These are phyloP conservation scores for Corchorus capsularis DNA, from an alignment of 345 rosid genomes.

Conservation along the genomic window DNA sequence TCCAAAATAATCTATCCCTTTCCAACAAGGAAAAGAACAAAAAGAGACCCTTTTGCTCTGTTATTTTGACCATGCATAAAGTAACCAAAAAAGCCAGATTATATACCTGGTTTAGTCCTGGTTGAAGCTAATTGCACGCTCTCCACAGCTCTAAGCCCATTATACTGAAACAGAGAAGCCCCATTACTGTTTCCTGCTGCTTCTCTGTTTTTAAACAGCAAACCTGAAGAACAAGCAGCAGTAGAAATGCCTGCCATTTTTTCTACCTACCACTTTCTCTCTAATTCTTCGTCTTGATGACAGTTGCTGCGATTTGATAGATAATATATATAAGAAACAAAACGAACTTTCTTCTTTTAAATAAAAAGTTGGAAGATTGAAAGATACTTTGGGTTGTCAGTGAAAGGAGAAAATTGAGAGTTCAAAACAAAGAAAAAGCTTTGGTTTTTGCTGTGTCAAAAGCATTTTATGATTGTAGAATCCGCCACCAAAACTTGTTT, in stretches of 20 bases:
- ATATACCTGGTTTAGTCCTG: slow-evolving; percentile 34
- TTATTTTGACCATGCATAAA: not conserved
- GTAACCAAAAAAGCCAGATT: not conserved
- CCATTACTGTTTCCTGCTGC: slow-evolving; percentile 22
- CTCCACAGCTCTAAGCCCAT: slow-evolving; percentile 44
- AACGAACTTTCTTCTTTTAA: not conserved
- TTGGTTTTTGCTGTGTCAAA: slow-evolving; percentile 14
- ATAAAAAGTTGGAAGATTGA: not conserved
- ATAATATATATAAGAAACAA: slow-evolving; percentile 8
- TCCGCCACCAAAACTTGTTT: slow-evolving; percentile 24
- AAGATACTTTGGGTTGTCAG: slow-evolving; percentile 37
- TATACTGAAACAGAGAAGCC: slow-evolving; percentile 36
- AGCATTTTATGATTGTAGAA: slow-evolving; percentile 22
- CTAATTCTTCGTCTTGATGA: not conserved
- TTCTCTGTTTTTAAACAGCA: slow-evolving; percentile 34
- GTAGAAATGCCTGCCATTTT: slow-evolving; percentile 45
- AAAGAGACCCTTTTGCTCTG: not conserved
- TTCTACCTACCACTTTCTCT: slow-evolving; percentile 13
- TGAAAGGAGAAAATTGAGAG: slow-evolving; percentile 20
- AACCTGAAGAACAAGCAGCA: slow-evolving; percentile 36
- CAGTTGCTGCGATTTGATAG: not conserved
- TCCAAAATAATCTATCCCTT: no score
- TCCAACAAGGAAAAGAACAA: no score
- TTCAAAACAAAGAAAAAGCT: slow-evolving; percentile 15
- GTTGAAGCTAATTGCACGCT: slow-evolving; percentile 30